Percentiles rank a stretch among this genome's conserved stretches.
phyloP scores from a whole-genome alignment of 441 rosid species.

The Arabidopsis hybrid region DNA sequence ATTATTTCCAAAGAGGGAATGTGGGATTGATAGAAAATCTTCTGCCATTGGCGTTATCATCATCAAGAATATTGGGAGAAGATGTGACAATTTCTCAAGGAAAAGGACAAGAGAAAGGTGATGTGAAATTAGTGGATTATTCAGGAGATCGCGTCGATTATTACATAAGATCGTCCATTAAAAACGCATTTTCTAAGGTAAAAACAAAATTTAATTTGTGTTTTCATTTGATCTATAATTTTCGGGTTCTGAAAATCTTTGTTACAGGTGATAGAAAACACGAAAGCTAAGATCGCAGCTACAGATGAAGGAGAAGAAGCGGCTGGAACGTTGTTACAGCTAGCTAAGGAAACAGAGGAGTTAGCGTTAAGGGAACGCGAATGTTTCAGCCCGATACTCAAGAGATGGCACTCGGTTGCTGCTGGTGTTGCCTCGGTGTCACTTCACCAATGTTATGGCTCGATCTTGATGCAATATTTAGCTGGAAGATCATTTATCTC shows the following conservation, averaged over 20 bases:
- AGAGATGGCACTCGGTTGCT: constrained; percentile 74
- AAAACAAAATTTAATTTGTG: background rate
- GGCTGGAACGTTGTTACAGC: constrained; percentile 58
- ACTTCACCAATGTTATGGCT: constrained; percentile 83
- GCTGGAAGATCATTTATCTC: constrained; percentile 54
- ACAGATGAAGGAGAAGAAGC: constrained; percentile 61
- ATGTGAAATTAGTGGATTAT: constrained; percentile 55
- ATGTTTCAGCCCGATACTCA: constrained; percentile 72
- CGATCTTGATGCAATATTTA: constrained; percentile 74
- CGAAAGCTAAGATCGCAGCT: constrained; percentile 53
- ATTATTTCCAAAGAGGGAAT: constrained; percentile 69
- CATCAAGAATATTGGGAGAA: constrained; percentile 76
- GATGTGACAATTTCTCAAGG: constrained; percentile 69
- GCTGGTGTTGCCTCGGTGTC: constrained; percentile 75
- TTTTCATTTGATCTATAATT: background rate
- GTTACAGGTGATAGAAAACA: constrained; percentile 64
- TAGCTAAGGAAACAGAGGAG: constrained; percentile 85
- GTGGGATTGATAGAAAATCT: constrained; percentile 72
- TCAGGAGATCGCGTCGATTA: constrained; percentile 68
- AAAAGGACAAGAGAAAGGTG: constrained; percentile 54
- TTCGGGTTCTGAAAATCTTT: background rate
- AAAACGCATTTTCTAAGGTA: constrained; percentile 77
- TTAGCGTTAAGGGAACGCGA: constrained; percentile 79
- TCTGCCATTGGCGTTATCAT: constrained; percentile 72
- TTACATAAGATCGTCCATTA: constrained; percentile 78